phyloP scores from a whole-genome alignment of 2,329 filamentous ascomycete species.

The Hirsutella thompsonii region DNA sequence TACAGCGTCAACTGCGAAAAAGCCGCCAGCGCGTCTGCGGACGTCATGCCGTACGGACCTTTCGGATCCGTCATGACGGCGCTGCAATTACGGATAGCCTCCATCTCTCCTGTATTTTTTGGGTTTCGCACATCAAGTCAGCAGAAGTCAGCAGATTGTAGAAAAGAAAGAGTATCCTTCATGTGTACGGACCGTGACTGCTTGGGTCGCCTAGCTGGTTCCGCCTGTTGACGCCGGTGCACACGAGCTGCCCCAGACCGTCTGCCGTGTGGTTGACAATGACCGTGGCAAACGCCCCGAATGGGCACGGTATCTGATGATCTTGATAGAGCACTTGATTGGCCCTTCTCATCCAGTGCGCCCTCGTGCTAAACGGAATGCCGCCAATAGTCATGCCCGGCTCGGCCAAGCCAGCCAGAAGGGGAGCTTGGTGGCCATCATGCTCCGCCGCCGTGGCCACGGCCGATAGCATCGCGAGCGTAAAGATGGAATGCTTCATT shows the following conservation, averaged over 20 bases:
- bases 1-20: conserved; percentile 36
- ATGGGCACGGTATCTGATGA: conserved; percentile 29
- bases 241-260: conserved; percentile 31
- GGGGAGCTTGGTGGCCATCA: not conserved
- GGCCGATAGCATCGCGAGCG: not conserved
- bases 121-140: too few species aligned
- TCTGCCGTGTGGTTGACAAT: conserved; percentile 40
- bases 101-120: conserved; percentile 40
- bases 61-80: conserved; percentile 29
- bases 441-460: not conserved
- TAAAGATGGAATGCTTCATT: too few species aligned
- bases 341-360: conserved; percentile 39
- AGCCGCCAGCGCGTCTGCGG: conserved; percentile 26
- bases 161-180: too few species aligned
- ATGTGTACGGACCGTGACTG: conserved; percentile 33
- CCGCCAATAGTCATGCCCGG: conserved; percentile 1
- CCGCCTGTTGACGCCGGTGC: conserved; percentile 32
- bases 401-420: not conserved
- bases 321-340: conserved; percentile 27
- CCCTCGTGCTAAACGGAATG: conserved; percentile 24
- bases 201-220: conserved; percentile 35
- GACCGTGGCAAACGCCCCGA: conserved; percentile 37
- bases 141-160: too few species aligned
- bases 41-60: conserved; percentile 29
- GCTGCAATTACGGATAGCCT: conserved; percentile 40